phyloP scores from a whole-genome alignment of 106 monocot genomes.

The Posidonia australis region DNA sequence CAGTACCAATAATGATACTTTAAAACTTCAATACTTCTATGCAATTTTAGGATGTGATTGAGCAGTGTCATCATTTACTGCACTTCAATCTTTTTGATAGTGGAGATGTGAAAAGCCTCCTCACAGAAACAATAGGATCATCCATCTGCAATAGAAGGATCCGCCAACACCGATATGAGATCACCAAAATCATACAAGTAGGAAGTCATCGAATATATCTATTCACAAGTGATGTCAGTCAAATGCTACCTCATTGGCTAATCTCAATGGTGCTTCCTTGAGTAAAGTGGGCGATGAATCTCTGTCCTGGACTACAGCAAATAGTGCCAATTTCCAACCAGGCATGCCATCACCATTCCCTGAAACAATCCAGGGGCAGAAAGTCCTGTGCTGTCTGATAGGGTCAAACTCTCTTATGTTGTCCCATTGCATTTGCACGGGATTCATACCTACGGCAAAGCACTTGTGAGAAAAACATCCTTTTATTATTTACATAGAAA shows the following conservation, averaged over 20 bases:
- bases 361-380: slow-evolving; percentile 79
- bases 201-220: not conserved
- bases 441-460: slow-evolving; percentile 20
- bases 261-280: slow-evolving; percentile 15
- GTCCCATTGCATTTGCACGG: not conserved
- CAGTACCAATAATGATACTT: too few relatives aligned
- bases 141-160: slow-evolving; percentile 34
- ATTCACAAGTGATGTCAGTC: not conserved
- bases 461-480: not conserved
- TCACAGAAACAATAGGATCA: slow-evolving; percentile 59
- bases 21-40: too few relatives aligned
- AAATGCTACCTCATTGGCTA: slow-evolving; percentile 44
- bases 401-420: slow-evolving; percentile 52
- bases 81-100: slow-evolving; percentile 37
- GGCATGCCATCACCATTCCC: slow-evolving; percentile 35
- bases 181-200: not conserved
- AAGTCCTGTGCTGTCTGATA: slow-evolving; percentile 75
- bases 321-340: slow-evolving; percentile 68
- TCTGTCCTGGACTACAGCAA: slow-evolving; percentile 40
- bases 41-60: too few relatives aligned
- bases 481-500: too few relatives aligned
- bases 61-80: slow-evolving; percentile 6
- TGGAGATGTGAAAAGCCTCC: slow-evolving; percentile 64
- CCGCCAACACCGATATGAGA: not conserved
- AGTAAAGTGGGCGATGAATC: slow-evolving; percentile 4